phyloP scores from a whole-genome alignment of 306 rosid species.

The Dryas alaskensis region DNA sequence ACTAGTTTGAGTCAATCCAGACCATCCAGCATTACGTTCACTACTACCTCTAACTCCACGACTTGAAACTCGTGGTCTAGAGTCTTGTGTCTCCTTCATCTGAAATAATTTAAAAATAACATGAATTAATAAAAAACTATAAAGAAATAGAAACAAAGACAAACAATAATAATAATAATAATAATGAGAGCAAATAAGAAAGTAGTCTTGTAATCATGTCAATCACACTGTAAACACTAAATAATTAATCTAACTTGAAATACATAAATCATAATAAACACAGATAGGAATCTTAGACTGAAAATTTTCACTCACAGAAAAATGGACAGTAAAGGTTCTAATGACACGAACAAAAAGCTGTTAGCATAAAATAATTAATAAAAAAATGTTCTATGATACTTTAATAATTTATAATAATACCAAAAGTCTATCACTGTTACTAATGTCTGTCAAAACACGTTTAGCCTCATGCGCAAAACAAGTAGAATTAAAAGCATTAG shows the following conservation, averaged over 20 bases:
- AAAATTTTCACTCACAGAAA: background rate
- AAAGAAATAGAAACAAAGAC: background rate
- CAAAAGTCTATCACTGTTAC: background rate
- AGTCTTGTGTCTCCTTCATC: conserved; percentile 55
- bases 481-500: background rate
- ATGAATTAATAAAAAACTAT: conserved; percentile 3
- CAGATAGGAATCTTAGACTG: background rate
- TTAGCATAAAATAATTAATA: background rate
- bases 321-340: background rate
- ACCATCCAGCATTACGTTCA: conserved; percentile 28
- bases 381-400: background rate
- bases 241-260: background rate
- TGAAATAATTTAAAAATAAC: conserved; percentile 17
- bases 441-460: background rate
- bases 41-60: conserved; percentile 37
- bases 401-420: background rate
- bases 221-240: background rate
- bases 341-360: background rate
- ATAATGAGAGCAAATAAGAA: background rate
- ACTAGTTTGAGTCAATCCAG: conserved; percentile 37
- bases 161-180: conserved; percentile 1
- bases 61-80: conserved; percentile 36
- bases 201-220: background rate
- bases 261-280: background rate
- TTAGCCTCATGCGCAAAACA: background rate